phyloP scores from a whole-genome alignment of 2,329 filamentous ascomycete genomes.

The Paecilomyces sp. region DNA sequence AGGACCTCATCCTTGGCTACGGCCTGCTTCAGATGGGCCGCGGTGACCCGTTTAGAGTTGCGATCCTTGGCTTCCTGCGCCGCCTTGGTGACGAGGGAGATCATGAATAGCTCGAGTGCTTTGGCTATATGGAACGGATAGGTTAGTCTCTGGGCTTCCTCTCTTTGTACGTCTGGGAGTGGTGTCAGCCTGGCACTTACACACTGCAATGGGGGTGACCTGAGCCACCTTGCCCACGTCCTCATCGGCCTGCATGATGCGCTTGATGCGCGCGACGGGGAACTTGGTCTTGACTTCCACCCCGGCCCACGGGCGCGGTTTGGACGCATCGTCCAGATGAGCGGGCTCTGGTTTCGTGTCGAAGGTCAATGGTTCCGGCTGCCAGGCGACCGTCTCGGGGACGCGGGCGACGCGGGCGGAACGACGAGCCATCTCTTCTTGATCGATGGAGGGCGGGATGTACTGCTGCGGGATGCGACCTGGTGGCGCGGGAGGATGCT shows the following conservation, averaged over 20 bases:
- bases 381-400: constrained; percentile 16
- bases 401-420: constrained; percentile 28
- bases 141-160: constrained; percentile 12
- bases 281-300: constrained; percentile 90
- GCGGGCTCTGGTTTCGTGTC: constrained; percentile 10
- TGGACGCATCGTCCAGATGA: constrained; percentile 13
- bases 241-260: constrained; percentile 98
- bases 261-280: constrained; percentile 93
- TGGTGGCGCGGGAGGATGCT: constrained; percentile 14
- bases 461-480: constrained; percentile 28
- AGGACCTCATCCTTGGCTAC: constrained; percentile 84
- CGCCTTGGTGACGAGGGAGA: constrained; percentile 81
- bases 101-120: constrained; percentile 96
- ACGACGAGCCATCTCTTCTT: constrained; percentile 35
- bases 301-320: constrained; percentile 38
- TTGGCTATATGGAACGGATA: constrained; percentile 53
- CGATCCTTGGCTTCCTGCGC: constrained; percentile 75
- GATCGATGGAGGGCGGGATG: constrained; percentile 21
- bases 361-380: constrained; percentile 13
- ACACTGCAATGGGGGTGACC: constrained; percentile 90
- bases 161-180: not conserved
- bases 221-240: constrained; percentile 98
- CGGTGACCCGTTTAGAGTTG: constrained; percentile 82
- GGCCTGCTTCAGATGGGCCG: constrained; percentile 84
- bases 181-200: constrained; percentile 37